These are phyloP conservation scores for Chlorella sp. DNA, from an alignment of 139 green algal genomes.

Conservation along the genomic window DNA sequence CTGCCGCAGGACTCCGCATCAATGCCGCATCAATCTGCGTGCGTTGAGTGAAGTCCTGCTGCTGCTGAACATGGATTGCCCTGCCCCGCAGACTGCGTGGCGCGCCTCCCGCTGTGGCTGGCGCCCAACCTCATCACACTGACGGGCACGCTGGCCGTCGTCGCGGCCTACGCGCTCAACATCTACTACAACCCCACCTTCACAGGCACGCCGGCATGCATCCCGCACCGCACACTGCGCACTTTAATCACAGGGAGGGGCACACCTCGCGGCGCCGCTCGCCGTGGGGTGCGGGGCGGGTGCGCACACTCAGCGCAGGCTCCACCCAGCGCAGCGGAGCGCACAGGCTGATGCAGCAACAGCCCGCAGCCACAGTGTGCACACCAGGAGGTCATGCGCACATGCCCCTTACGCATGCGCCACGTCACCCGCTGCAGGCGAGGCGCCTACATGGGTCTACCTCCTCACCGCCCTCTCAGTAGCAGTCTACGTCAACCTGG, in stretches of 20 bases:
- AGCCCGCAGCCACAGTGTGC: too few relatives aligned
- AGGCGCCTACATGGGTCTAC: constrained; percentile 61
- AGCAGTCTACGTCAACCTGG: constrained; percentile 77
- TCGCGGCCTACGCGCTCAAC: constrained; percentile 51
- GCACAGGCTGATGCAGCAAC: too few relatives aligned
- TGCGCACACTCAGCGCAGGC: too few relatives aligned
- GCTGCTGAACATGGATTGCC: neutral
- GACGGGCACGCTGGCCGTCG: constrained; percentile 51
- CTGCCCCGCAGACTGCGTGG: neutral
- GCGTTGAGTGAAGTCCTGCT: neutral
- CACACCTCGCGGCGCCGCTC: too few relatives aligned
- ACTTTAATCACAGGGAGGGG: too few relatives aligned
- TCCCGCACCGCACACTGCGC: too few relatives aligned
- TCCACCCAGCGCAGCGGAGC: too few relatives aligned
- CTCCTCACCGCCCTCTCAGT: constrained; percentile 37
- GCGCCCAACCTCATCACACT: constrained; percentile 94
- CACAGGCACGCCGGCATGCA: too few relatives aligned
- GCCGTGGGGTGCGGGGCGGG: too few relatives aligned
- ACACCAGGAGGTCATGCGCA: too few relatives aligned
- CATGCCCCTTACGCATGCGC: neutral
- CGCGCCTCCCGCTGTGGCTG: constrained; percentile 66
- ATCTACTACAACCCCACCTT: constrained; percentile 59
- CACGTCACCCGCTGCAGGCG: constrained; percentile 8
- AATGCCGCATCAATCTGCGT: neutral
- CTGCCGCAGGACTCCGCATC: neutral